phyloP scores from a whole-genome alignment of 108 stramenopile genomes.

The Licmophora abbreviata region DNA sequence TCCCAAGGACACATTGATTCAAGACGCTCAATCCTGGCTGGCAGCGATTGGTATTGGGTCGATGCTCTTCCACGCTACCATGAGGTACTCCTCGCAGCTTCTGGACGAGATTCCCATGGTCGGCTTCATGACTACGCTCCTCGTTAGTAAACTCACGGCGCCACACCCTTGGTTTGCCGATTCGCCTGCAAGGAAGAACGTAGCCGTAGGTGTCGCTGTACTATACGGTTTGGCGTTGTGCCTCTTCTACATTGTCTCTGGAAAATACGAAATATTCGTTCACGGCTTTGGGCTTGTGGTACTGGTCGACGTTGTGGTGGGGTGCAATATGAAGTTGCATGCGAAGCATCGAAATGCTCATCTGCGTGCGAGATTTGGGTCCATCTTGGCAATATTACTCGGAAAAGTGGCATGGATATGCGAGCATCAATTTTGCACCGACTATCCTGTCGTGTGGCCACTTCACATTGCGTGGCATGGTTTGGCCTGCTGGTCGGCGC shows the following conservation, averaged over 20 bases:
- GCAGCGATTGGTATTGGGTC: slow-evolving; percentile 1
- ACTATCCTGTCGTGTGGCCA: slow-evolving; percentile 1
- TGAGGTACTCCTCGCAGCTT: neutral
- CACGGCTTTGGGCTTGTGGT: slow-evolving; percentile 1
- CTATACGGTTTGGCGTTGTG: neutral
- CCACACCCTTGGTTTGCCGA: neutral
- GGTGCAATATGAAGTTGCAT: neutral
- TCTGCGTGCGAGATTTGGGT: neutral
- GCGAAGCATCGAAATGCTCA: neutral
- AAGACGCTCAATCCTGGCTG: slow-evolving; percentile 2
- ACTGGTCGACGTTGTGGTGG: neutral
- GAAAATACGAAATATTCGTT: neutral
- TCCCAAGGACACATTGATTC: neutral
- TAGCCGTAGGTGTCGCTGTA: neutral
- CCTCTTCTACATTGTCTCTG: neutral
- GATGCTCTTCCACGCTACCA: neutral
- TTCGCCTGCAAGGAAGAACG: neutral
- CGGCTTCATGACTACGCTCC: neutral
- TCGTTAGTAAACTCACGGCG: neutral
- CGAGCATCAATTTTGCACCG: neutral
- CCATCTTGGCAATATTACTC: neutral
- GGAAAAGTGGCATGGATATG: neutral
- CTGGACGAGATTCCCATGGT: slow-evolving; percentile 6
- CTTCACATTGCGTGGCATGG: slow-evolving; percentile 2
- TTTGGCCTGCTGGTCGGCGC: neutral